A percentile compares a stretch with the other conserved stretches of the same genome.
Evolutionary conservation across 352 stramenopile genomes (phyloP).

Genomic region (Aphanomyces astaci): DNA sequence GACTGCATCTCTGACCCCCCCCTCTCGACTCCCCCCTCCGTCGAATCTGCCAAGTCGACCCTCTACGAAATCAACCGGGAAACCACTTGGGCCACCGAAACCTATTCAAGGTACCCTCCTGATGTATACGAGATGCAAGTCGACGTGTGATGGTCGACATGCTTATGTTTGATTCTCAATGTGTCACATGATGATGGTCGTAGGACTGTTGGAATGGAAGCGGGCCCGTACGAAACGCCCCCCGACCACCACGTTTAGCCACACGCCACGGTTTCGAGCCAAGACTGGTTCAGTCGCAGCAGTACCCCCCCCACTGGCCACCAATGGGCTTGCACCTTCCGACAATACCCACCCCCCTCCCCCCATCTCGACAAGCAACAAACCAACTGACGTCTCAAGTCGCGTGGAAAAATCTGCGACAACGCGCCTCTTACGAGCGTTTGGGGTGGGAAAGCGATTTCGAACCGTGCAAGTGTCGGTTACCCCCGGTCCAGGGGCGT

Average conservation of each 20-base stretch:
- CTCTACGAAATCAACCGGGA: background rate
- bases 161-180: no score
- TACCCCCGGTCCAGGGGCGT: slow-evolving; percentile 17
- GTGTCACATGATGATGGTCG: no score
- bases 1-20: background rate
- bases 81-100: background rate
- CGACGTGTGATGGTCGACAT: no score
- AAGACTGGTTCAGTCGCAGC: background rate
- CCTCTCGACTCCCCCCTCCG: no score
- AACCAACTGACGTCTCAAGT: background rate
- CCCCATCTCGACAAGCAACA: background rate
- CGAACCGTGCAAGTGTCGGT: background rate
- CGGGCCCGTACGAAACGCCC: background rate
- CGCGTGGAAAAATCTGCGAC: background rate
- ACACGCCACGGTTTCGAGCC: background rate
- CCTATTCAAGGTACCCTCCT: background rate
- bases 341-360: background rate
- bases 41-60: background rate
- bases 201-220: background rate
- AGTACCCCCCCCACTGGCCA: background rate
- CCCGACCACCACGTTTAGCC: background rate
- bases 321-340: background rate
- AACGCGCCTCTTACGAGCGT: background rate
- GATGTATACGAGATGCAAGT: background rate
- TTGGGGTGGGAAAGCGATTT: background rate